A percentile compares a stretch with the other conserved stretches of the same genome.
phyloP scores from a whole-genome alignment of 176 grass and related monocot species.

The Avena atlantica region DNA sequence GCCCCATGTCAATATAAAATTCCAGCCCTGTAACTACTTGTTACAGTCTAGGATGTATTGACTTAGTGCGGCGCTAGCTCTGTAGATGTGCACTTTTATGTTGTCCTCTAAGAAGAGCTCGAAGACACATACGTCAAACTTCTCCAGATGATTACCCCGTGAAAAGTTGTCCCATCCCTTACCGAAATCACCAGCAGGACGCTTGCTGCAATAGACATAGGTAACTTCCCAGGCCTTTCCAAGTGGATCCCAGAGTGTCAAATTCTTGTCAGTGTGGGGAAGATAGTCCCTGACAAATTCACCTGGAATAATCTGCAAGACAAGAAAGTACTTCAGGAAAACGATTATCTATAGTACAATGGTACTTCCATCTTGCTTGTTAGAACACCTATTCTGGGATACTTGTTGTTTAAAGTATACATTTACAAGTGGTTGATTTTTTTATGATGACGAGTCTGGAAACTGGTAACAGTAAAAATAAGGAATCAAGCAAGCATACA shows the following conservation, averaged over 20 bases:
- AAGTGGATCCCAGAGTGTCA: constrained; percentile 77
- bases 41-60: constrained; percentile 1
- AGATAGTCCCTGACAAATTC: constrained; percentile 58
- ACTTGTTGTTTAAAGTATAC: background rate
- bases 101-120: constrained; percentile 71
- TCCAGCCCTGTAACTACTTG: background rate
- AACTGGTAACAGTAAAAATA: background rate
- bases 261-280: constrained; percentile 48
- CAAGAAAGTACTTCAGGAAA: constrained; percentile 25
- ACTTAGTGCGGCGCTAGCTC: background rate
- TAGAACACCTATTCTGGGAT: background rate
- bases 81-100: constrained; percentile 54
- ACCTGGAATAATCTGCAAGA: constrained; percentile 61
- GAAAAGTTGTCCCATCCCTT: constrained; percentile 72
- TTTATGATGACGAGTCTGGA: background rate
- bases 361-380: background rate
- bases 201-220: constrained; percentile 55
- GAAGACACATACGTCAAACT: constrained; percentile 73
- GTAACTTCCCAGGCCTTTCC: constrained; percentile 66
- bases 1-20: background rate
- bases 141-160: constrained; percentile 76
- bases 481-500: background rate
- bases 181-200: constrained; percentile 51
- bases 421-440: background rate
- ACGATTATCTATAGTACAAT: background rate